phyloP scores from a whole-genome alignment of 202 grass and related monocot species.

The Schoenoplectus tabernaemontani region DNA sequence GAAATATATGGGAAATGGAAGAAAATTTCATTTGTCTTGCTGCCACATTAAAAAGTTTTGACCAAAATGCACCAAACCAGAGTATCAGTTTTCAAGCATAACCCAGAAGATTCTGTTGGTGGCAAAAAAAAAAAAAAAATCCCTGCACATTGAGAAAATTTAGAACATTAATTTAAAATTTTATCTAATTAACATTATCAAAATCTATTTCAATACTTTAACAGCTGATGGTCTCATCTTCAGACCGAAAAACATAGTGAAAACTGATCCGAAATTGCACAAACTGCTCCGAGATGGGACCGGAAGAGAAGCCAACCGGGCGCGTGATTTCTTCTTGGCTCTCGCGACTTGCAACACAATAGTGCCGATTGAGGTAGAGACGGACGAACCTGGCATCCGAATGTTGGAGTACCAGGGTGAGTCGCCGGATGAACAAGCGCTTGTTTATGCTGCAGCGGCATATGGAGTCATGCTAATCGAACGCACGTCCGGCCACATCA shows the following conservation, averaged over 20 bases:
- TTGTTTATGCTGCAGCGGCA: conserved; percentile 79
- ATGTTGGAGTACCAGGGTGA: conserved; percentile 83
- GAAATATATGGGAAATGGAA: neutral
- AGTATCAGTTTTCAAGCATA: neutral
- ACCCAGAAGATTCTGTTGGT: neutral
- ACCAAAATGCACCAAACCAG: neutral
- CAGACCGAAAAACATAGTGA: conserved; percentile 40
- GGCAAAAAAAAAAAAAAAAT: neutral
- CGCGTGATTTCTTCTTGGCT: conserved; percentile 64
- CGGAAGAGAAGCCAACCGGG: conserved; percentile 27
- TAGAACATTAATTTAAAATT: neutral
- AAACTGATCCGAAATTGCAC: conserved; percentile 48
- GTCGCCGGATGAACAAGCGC: conserved; percentile 81
- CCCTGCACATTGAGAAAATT: neutral
- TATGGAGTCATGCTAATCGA: conserved; percentile 71
- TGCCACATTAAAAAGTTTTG: neutral
- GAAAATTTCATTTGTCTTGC: neutral
- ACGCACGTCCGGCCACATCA: conserved; percentile 77
- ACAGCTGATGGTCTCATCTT: conserved; percentile 27
- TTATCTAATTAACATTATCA: neutral
- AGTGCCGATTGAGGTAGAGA: conserved; percentile 48
- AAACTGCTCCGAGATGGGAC: conserved; percentile 30
- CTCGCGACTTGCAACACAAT: conserved; percentile 78
- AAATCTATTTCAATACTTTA: neutral
- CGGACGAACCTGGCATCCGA: neutral